These are phyloP conservation scores for Mycena pura DNA, from an alignment of 768 basidiomycete species.

Conservation along the genomic window DNA sequence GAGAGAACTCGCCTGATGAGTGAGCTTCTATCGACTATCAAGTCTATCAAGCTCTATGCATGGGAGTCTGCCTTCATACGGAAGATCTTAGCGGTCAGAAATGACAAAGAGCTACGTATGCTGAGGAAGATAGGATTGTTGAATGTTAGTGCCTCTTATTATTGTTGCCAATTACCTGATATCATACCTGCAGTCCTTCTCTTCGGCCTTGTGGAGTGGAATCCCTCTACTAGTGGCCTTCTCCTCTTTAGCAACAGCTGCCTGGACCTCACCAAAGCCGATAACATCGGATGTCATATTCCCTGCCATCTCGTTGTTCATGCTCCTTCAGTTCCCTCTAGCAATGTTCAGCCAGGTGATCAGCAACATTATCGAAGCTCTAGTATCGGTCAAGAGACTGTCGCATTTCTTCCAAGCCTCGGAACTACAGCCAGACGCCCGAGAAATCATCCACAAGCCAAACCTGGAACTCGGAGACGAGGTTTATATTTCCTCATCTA, in stretches of 20 bases:
- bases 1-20: constrained; percentile 87
- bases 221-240: constrained; percentile 81
- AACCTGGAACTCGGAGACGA: constrained; percentile 65
- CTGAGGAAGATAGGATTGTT: constrained; percentile 82
- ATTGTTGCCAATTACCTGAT: not conserved
- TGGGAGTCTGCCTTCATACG: constrained; percentile 94
- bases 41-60: constrained; percentile 87
- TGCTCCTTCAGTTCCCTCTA: constrained; percentile 86
- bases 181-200: constrained; percentile 52
- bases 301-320: constrained; percentile 92
- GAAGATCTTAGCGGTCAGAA: constrained; percentile 79
- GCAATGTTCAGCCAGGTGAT: constrained; percentile 81
- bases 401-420: constrained; percentile 76
- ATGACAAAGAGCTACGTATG: constrained; percentile 82
- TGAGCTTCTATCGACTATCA: constrained; percentile 92
- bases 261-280: constrained; percentile 64
- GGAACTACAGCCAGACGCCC: constrained; percentile 82
- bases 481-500: constrained; percentile 38
- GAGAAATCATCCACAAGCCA: constrained; percentile 54
- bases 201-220: constrained; percentile 68
- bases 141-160: constrained; percentile 52
- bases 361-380: constrained; percentile 83
- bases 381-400: constrained; percentile 83
- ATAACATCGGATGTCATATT: constrained; percentile 93
- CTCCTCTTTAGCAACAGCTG: constrained; percentile 80